A percentile compares a stretch with the other conserved stretches of the same genome.
Conservation (phyloP, 768 basidiomycete species). For the Austroboletus eburneus region DNA sequence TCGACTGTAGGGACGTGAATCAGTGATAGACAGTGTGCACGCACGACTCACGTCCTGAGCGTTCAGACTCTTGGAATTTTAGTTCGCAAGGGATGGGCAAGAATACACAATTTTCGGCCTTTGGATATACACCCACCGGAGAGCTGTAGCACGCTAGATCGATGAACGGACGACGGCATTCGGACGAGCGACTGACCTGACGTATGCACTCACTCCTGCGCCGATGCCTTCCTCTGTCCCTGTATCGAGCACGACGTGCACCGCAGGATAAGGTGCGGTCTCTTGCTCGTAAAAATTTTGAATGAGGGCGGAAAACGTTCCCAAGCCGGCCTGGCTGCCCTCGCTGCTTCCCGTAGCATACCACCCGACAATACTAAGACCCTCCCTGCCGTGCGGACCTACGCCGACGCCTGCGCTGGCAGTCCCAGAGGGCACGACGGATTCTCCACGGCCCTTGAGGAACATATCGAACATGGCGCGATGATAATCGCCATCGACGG, state of each 20-base stretch:
- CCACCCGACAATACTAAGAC: constrained; percentile 95
- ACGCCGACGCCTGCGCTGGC: constrained; percentile 16
- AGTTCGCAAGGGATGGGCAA: constrained; percentile 87
- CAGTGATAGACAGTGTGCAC: background rate
- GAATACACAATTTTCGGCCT: constrained; percentile 94
- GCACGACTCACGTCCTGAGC: constrained; percentile 68
- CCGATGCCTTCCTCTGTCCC: constrained; percentile 58
- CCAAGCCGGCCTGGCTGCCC: constrained; percentile 46
- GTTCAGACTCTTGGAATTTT: constrained; percentile 77
- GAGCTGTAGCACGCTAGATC: constrained; percentile 45
- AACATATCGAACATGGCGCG: constrained; percentile 87
- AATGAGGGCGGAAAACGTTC: constrained; percentile 93
- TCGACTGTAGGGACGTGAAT: constrained; percentile 54
- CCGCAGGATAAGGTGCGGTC: constrained; percentile 80
- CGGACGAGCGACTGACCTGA: constrained; percentile 52
- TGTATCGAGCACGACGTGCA: constrained; percentile 90
- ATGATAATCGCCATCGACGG: constrained; percentile 96
- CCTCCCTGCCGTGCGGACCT: constrained; percentile 38
- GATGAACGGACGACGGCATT: constrained; percentile 6
- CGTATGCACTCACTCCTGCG: constrained; percentile 81
- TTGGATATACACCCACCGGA: constrained; percentile 83
- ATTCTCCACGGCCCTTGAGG: constrained; percentile 58
- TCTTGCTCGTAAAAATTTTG: constrained; percentile 98
- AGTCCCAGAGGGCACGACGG: constrained; percentile 10
- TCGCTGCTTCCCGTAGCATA: constrained; percentile 68